Evolutionary conservation across 78 protist species (phyloP).

Genomic region (Dictyostelium citrinum): DNA sequence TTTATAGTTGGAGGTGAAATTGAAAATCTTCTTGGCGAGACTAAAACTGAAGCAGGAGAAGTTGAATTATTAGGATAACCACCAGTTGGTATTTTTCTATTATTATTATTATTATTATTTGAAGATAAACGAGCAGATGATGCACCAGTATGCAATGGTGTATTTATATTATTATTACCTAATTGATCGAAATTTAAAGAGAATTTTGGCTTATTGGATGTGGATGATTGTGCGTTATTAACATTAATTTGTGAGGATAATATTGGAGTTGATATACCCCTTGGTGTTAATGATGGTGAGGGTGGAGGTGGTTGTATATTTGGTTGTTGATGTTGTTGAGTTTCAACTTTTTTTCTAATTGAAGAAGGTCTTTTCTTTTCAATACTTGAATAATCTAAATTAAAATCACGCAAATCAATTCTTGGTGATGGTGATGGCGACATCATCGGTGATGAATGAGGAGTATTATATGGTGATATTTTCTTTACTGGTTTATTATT

Average conservation of each 20-base stretch:
- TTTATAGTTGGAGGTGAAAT: neutral
- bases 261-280: neutral
- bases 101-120: neutral
- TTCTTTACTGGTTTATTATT: neutral
- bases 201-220: constrained; percentile 9
- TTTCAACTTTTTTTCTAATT: constrained; percentile 29
- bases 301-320: neutral
- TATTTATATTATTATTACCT: neutral
- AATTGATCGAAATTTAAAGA: constrained; percentile 12
- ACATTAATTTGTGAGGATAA: neutral
- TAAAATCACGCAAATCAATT: neutral
- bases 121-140: neutral
- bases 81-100: neutral
- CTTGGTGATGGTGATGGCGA: constrained; percentile 46
- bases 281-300: neutral
- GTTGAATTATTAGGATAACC: neutral
- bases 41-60: constrained; percentile 8
- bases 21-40: constrained; percentile 17
- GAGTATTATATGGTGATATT: neutral
- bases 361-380: constrained; percentile 56
- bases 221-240: neutral
- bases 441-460: neutral
- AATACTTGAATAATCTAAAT: neutral
- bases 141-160: neutral
- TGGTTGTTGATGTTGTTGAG: neutral